These are phyloP conservation scores for Erythrophleum fordii DNA, from an alignment of 306 rosid genomes.

Conservation along the genomic window DNA sequence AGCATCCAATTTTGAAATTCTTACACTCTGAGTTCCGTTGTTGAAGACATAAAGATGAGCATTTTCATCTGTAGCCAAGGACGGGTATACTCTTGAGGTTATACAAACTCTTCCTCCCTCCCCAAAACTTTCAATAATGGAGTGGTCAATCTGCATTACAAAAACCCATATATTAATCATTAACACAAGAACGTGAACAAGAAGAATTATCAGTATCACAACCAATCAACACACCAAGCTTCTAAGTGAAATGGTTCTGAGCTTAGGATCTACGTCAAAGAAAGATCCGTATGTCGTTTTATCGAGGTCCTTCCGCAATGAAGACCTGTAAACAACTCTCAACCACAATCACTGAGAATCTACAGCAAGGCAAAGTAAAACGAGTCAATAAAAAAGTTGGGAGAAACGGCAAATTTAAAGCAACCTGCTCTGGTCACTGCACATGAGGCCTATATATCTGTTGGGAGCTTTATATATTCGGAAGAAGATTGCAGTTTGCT, in stretches of 20 bases:
- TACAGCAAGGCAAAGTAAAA: background rate
- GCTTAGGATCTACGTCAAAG: conserved; percentile 49
- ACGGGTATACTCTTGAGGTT: conserved; percentile 74
- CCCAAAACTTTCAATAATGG: conserved; percentile 77
- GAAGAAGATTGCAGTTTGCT: conserved; percentile 64
- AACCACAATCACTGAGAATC: background rate
- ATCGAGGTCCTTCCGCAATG: conserved; percentile 52
- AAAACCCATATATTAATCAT: background rate
- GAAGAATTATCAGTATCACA: background rate
- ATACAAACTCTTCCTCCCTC: conserved; percentile 66
- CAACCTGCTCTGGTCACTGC: conserved; percentile 78
- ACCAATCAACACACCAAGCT: conserved; percentile 54
- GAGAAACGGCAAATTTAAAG: background rate
- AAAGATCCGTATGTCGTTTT: conserved; percentile 65
- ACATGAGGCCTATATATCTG: conserved; percentile 62
- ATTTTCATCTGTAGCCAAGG: conserved; percentile 50
- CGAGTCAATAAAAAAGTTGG: too few species aligned
- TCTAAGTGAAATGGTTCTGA: conserved; percentile 59
- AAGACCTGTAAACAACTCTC: conserved; percentile 53
- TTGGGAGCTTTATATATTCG: conserved; percentile 47
- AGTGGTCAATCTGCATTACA: conserved; percentile 70
- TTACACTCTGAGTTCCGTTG: conserved; percentile 54
- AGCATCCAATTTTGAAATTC: conserved; percentile 53
- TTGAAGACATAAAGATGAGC: conserved; percentile 67
- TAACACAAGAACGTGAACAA: background rate